phyloP scores from a whole-genome alignment of 2,329 filamentous ascomycete genomes.

The Ophiostoma sp. region DNA sequence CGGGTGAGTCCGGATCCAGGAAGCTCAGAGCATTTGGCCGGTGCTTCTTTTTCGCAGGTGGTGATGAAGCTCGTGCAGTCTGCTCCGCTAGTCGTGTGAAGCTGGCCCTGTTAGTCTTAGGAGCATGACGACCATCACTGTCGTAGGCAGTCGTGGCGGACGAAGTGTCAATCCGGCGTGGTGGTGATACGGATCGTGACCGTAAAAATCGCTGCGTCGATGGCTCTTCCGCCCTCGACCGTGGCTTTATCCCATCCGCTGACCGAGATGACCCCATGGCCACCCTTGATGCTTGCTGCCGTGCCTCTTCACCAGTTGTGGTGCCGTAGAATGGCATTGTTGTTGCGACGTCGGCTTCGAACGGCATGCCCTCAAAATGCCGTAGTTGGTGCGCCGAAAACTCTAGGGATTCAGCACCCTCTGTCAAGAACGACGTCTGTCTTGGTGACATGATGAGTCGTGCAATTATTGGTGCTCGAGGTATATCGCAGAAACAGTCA shows the following conservation, averaged over 20 bases:
- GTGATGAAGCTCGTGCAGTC: not conserved
- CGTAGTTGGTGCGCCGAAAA: conserved; percentile 18
- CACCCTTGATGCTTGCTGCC: not conserved
- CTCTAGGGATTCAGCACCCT: conserved; percentile 4
- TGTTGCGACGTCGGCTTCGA: not conserved
- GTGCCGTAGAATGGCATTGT: conserved; percentile 21
- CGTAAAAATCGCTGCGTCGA: not conserved
- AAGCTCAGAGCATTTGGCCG: conserved; percentile 51
- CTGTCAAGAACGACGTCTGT: conserved; percentile 16
- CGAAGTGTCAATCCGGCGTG: not conserved
- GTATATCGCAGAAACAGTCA: not conserved
- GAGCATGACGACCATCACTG: not conserved
- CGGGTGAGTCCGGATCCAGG: conserved; percentile 60
- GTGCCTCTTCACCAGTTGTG: not conserved
- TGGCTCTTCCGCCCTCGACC: not conserved
- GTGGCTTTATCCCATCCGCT: not conserved
- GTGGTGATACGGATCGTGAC: conserved; percentile 10
- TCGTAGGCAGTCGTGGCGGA: not conserved
- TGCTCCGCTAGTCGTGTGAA: not conserved
- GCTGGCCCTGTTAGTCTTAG: not conserved
- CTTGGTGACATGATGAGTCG: conserved; percentile 24
- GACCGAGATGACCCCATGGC: not conserved
- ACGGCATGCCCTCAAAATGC: conserved; percentile 19
- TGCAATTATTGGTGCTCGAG: too few species aligned
- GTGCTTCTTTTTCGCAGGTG: conserved; percentile 15